Conservation (phyloP, 768 basidiomycete species). For the Neoboletus subvelutipes region DNA sequence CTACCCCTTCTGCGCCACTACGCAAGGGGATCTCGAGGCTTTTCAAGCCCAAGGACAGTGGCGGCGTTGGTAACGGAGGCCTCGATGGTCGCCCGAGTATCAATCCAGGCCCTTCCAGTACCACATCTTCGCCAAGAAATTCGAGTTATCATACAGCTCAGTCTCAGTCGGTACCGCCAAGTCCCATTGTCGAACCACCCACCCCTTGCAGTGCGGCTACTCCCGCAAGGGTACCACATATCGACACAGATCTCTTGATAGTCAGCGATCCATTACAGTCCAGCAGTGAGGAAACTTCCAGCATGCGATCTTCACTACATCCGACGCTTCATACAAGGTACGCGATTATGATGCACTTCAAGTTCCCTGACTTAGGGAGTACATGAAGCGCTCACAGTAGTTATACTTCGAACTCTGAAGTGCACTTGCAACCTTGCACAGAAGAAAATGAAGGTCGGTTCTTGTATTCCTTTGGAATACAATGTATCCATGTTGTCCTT, state of each 20-base stretch:
- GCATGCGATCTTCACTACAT: neutral
- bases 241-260: neutral
- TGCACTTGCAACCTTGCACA: neutral
- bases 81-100: neutral
- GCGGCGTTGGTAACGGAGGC: neutral
- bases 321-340: conserved; percentile 13
- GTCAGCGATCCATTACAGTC: neutral
- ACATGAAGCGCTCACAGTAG: conserved; percentile 12
- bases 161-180: conserved; percentile 9
- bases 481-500: neutral
- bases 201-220: neutral
- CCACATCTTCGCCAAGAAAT: neutral
- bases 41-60: neutral
- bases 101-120: neutral
- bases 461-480: neutral
- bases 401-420: conserved; percentile 12
- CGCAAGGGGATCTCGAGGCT: neutral
- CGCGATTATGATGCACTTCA: neutral
- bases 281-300: conserved; percentile 1
- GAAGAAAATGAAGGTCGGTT: conserved; percentile 13
- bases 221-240: neutral
- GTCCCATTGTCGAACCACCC: conserved; percentile 12
- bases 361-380: neutral
- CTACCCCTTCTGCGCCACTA: neutral
- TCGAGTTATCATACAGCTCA: conserved; percentile 8